Evolutionary conservation across 257 asterid species (phyloP), one percentile per base, ranked within the genome.

Genomic region (Leptodermis oblonga): DNA sequence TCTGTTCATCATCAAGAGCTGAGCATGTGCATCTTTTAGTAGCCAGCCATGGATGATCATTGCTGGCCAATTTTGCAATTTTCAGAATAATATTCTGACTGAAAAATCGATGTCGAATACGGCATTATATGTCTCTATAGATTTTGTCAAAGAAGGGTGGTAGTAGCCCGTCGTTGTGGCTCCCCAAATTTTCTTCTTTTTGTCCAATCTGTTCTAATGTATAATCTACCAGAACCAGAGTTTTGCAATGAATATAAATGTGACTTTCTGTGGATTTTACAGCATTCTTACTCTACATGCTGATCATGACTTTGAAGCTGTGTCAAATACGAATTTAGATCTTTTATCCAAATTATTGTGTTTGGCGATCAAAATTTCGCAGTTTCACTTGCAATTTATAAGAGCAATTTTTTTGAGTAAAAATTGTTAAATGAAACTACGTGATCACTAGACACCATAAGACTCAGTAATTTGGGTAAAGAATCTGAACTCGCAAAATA

Each of bases 121-220:
- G 53, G 64, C 70, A 54, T n/a, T n/a, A 46, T 28, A 53, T 17
- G 14, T 13, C 14, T 8, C 51, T 45, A 45, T 18, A 45, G 10
- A 45, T 28, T 20, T 59, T 76, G 63, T 56, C 67, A 30, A 75
- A 73, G n/a, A 81, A 83, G 85, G 82, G 82, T 83, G 87, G 87
- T 80, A 49, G 86, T 71, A 86, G 90, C 87, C 86, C 86, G 64
- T 77, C 43, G 71, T 65, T 68, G 87, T 84, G 89, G 90, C 89
- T 82, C 88, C 92, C 85, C 87, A 51, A 20, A 53, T 81, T 77
- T 78, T 62, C 39, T n/a, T 45, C 54, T 15, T 9, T 9, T 22
- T 54, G 61, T 51, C 20, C n/a, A n/a, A 54, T 62, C 43, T 49
- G 70, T 62, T 77, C n/a, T 62, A 43, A 62, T 65, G 66, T 71